Conservation (phyloP, 1,139 yeast species). For the Saccharomyces hybrid region DNA sequence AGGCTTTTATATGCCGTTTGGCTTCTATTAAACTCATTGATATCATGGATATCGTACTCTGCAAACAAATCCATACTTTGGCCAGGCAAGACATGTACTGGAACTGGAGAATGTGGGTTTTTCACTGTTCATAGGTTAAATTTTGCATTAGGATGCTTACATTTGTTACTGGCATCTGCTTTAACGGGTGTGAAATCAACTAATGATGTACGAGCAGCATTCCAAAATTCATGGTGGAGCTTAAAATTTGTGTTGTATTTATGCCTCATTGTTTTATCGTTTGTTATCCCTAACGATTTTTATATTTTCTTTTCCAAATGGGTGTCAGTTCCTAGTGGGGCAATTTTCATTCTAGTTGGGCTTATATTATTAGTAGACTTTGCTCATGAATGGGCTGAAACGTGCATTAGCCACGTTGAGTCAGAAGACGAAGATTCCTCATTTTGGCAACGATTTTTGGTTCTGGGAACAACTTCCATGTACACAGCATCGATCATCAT, state of each 20-base stretch:
- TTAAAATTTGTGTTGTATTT: conserved; percentile 60
- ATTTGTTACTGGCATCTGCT: conserved; percentile 59
- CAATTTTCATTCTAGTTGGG: conserved; percentile 82
- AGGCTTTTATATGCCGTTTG: conserved; percentile 79
- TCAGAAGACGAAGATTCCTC: conserved; percentile 61
- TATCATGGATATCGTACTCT: conserved; percentile 80
- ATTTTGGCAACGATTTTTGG: conserved; percentile 73
- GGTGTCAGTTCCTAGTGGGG: conserved; percentile 76
- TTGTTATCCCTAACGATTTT: conserved; percentile 78
- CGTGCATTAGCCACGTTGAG: conserved; percentile 84
- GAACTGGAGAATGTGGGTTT: conserved; percentile 80
- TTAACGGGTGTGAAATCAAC: conserved; percentile 73
- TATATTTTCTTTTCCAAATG: conserved; percentile 88
- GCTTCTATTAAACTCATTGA: conserved; percentile 64
- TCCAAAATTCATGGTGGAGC: conserved; percentile 92
- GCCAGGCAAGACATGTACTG: conserved; percentile 73
- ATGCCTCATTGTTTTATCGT: conserved; percentile 51
- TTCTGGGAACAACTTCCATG: conserved; percentile 85
- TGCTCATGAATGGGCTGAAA: conserved; percentile 99
- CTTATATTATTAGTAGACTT: conserved; percentile 85
- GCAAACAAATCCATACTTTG: conserved; percentile 73
- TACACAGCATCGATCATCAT: conserved; percentile 64
- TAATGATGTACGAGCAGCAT: conserved; percentile 65
- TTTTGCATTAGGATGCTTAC: conserved; percentile 78
- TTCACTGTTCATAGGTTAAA: conserved; percentile 87